These are phyloP conservation scores for Aspergillus indologenus DNA, from an alignment of 495 filamentous ascomycete species.

Conservation along the genomic window DNA sequence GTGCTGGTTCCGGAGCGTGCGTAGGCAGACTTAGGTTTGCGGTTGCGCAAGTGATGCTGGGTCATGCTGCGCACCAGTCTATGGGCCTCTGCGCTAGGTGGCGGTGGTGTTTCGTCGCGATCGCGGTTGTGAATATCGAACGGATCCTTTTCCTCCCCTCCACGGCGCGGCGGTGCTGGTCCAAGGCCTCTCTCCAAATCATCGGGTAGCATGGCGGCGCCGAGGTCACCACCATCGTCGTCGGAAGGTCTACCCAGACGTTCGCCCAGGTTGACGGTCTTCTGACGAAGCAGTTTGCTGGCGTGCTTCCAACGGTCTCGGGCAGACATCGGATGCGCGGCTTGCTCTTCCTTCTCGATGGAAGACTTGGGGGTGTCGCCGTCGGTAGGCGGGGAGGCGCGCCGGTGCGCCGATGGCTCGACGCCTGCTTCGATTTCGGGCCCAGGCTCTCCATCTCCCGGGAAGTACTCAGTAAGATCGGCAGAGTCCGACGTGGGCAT, in stretches of 20 bases:
- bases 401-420: not conserved
- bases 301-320: conserved; percentile 33
- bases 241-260: conserved; percentile 40
- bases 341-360: conserved; percentile 3
- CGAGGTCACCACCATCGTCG: conserved; percentile 35
- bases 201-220: conserved; percentile 33
- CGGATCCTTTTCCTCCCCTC: conserved; percentile 21
- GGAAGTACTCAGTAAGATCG: not conserved
- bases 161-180: conserved; percentile 23
- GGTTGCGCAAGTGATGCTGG: conserved; percentile 30
- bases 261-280: conserved; percentile 33
- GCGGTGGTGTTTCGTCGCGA: conserved; percentile 23
- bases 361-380: conserved; percentile 19
- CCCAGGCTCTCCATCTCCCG: not conserved
- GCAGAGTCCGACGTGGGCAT: conserved; percentile 10
- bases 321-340: conserved; percentile 21
- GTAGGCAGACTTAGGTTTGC: conserved; percentile 35
- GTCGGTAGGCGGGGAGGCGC: not conserved
- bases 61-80: conserved; percentile 44
- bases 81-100: conserved; percentile 41
- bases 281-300: conserved; percentile 36
- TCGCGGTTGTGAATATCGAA: conserved; percentile 15
- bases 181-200: conserved; percentile 25
- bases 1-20: conserved; percentile 39
- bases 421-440: not conserved